Conservation (phyloP, 2,329 filamentous ascomycete genomes). For the Cladosporium sp. region DNA sequence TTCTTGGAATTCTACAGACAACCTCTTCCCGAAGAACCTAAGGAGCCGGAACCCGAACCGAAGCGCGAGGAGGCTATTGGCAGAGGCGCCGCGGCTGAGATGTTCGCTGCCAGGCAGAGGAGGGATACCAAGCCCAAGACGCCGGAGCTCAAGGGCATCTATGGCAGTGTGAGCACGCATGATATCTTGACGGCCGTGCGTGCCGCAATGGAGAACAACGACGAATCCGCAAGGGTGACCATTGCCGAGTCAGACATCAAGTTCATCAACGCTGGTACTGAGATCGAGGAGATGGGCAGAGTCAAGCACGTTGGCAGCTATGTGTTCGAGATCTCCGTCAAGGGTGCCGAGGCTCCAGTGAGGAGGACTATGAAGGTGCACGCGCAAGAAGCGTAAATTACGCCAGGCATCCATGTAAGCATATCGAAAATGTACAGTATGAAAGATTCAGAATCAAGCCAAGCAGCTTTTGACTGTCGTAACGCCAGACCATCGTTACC, state of each 20-base stretch:
- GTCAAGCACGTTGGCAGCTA: constrained; percentile 52
- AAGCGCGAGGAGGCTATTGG: constrained; percentile 8
- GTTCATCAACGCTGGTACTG: constrained; percentile 40
- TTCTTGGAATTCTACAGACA: constrained; percentile 45
- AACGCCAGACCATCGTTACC: no score
- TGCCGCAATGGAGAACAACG: constrained; percentile 45
- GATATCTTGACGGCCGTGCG: constrained; percentile 49
- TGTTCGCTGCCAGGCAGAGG: constrained; percentile 24
- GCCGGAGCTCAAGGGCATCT: constrained; percentile 35
- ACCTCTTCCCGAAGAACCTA: constrained; percentile 31
- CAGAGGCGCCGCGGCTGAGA: constrained; percentile 25
- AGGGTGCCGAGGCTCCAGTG: constrained; percentile 41
- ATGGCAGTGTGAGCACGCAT: constrained; percentile 51
- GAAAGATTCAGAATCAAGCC: no score
- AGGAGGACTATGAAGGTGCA: constrained; percentile 39
- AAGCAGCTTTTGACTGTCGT: no score
- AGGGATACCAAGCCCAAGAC: constrained; percentile 17
- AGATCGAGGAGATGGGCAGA: constrained; percentile 34
- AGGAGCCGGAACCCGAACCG: constrained; percentile 10
- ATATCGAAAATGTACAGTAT: constrained; percentile 7
- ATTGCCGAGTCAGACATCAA: constrained; percentile 47
- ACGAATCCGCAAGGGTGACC: constrained; percentile 47
- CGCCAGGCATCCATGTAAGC: constrained; percentile 3
- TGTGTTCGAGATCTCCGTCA: constrained; percentile 47
- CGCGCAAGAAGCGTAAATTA: constrained; percentile 30